phyloP scores from a whole-genome alignment of 176 grass and related monocot genomes.

The Eragrostis curvula region DNA sequence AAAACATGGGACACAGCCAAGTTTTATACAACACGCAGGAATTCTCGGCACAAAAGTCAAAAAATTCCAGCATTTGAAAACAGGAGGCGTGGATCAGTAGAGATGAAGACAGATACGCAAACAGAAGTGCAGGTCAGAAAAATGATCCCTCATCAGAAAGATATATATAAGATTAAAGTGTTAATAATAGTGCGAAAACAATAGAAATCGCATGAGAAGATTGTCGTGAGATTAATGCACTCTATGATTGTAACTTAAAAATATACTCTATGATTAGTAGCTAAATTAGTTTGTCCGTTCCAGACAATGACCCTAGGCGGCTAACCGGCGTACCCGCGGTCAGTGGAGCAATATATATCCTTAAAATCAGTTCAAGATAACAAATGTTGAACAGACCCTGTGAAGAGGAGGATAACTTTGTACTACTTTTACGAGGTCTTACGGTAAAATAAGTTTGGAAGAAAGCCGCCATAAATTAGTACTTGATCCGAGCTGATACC shows the following conservation, averaged over 20 bases:
- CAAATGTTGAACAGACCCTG: not conserved
- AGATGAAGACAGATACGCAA: not conserved
- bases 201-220: not conserved
- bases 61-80: conserved; percentile 22
- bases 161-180: not conserved
- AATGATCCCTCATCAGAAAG: not conserved
- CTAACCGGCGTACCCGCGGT: too few species aligned
- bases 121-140: not conserved
- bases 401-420: not conserved
- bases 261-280: too few species aligned
- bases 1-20: conserved; percentile 12
- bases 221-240: too few species aligned
- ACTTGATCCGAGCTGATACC: not conserved
- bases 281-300: conserved; percentile 4
- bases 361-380: not conserved
- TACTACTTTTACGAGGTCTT: not conserved
- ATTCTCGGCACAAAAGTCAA: not conserved
- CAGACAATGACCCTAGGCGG: conserved; percentile 4
- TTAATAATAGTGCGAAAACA: not conserved
- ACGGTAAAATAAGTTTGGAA: not conserved
- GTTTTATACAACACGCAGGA: not conserved
- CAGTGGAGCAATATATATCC: not conserved
- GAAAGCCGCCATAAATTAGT: not conserved
- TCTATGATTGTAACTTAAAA: too few species aligned
- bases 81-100: not conserved